Conservation (phyloP, 179 eudicot species). For the Silene coronaria region DNA sequence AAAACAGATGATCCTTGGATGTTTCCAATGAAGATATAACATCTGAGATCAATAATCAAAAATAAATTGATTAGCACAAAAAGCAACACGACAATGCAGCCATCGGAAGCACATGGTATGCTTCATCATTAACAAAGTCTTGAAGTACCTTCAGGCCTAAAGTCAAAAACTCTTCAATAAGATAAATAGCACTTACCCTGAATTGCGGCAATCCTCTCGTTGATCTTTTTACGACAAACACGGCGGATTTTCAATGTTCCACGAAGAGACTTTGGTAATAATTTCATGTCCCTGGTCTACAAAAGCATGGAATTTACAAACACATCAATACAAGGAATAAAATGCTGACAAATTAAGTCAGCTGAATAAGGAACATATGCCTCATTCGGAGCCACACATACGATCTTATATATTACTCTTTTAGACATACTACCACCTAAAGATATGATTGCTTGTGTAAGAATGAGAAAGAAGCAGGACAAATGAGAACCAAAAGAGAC, state of each 20-base stretch:
- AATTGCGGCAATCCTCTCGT: constrained; percentile 69
- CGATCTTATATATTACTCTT: too few species aligned
- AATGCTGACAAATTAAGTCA: not conserved
- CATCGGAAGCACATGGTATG: not conserved
- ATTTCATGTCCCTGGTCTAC: constrained; percentile 78
- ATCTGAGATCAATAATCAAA: constrained; percentile 37
- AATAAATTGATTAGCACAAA: not conserved
- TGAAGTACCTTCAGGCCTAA: not conserved
- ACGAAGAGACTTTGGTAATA: constrained; percentile 56
- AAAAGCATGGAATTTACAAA: constrained; percentile 12
- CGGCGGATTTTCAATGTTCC: constrained; percentile 50
- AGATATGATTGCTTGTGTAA: too few species aligned
- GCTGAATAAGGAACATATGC: not conserved
- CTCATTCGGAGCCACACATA: too few species aligned
- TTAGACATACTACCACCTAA: too few species aligned
- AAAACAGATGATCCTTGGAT: constrained; percentile 35
- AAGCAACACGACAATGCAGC: not conserved
- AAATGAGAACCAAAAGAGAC: too few species aligned
- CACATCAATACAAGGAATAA: not conserved
- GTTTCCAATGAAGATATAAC: constrained; percentile 47
- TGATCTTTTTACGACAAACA: constrained; percentile 66
- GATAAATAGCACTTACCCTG: constrained; percentile 34
- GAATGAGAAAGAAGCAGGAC: too few species aligned
- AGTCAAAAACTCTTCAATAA: not conserved
- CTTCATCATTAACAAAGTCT: not conserved